Percentiles rank a stretch among this genome's conserved stretches.
Conservation (phyloP, 2,329 filamentous ascomycete genomes). For the Diaporthe sp. region DNA sequence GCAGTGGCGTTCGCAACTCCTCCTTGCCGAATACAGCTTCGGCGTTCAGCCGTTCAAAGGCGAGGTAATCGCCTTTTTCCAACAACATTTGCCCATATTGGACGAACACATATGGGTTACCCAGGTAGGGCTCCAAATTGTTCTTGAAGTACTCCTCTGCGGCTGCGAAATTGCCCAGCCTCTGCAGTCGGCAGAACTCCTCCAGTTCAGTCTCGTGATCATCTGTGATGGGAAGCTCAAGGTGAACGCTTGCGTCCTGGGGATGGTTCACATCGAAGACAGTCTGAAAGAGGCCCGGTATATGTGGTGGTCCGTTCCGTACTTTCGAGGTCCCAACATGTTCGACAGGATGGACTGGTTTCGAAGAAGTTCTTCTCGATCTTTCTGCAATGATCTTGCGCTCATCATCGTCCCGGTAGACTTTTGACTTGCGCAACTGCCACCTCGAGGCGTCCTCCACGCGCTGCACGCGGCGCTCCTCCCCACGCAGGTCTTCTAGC, state of each 20-base stretch:
- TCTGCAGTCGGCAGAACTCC: background rate
- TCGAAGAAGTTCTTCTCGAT: background rate
- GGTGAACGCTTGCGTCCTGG: background rate
- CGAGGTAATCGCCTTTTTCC: background rate
- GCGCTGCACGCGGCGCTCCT: too few relatives aligned
- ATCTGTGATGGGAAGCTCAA: background rate
- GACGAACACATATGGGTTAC: background rate
- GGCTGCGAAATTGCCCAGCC: background rate
- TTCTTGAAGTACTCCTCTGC: background rate
- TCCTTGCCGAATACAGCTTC: background rate
- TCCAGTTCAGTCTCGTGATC: background rate
- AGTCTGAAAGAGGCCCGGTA: conserved; percentile 6
- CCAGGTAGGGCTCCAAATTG: background rate
- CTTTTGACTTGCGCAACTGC: too few relatives aligned
- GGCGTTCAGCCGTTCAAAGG: background rate
- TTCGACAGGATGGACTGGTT: background rate
- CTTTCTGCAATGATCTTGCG: background rate
- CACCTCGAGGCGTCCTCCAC: too few relatives aligned
- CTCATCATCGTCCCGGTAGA: background rate
- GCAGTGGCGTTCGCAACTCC: background rate
- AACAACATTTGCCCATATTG: background rate
- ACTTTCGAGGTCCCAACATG: background rate
- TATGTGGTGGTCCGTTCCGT: background rate
- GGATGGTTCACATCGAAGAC: conserved; percentile 3
- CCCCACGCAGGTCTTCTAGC: too few relatives aligned